These are phyloP conservation scores for Silene vulgaris DNA, from an alignment of 179 eudicot genomes.

Conservation along the genomic window DNA sequence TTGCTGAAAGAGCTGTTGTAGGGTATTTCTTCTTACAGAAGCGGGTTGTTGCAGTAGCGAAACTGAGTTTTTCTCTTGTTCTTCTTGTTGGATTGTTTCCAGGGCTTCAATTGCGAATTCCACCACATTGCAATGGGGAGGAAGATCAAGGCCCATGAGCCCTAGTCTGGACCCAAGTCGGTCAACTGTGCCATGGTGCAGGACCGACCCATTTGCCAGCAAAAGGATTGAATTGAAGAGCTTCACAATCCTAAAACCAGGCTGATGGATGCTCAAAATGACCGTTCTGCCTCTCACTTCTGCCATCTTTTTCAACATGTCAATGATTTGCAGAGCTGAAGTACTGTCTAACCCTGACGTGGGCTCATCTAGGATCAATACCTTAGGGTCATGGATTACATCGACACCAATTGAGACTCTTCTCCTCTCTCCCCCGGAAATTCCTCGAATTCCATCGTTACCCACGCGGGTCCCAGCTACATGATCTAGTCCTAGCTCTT, in stretches of 20 bases:
- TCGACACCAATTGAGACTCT: slow-evolving; percentile 93
- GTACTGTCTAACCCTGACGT: slow-evolving; percentile 93
- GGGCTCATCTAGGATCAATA: slow-evolving; percentile 87
- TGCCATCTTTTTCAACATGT: slow-evolving; percentile 83
- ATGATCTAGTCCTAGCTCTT: slow-evolving; percentile 69
- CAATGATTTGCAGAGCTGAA: slow-evolving; percentile 83
- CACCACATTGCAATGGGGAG: slow-evolving; percentile 60
- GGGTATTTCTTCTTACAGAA: slow-evolving; percentile 36
- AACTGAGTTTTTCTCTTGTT: slow-evolving; percentile 22
- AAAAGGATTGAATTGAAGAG: slow-evolving; percentile 61
- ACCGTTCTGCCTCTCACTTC: slow-evolving; percentile 65
- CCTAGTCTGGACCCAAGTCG: slow-evolving; percentile 44
- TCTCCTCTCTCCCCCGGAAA: slow-evolving; percentile 90
- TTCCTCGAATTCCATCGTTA: slow-evolving; percentile 58
- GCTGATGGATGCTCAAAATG: slow-evolving; percentile 87
- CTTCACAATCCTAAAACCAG: slow-evolving; percentile 86
- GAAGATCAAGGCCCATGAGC: slow-evolving; percentile 60
- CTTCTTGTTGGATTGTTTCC: slow-evolving; percentile 42
- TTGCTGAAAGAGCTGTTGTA: slow-evolving; percentile 89
- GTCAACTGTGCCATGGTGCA: slow-evolving; percentile 76
- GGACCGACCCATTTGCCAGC: slow-evolving; percentile 66
- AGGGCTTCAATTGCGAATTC: slow-evolving; percentile 93
- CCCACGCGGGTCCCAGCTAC: slow-evolving; percentile 70
- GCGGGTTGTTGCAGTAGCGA: slow-evolving; percentile 7
- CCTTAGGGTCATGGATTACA: slow-evolving; percentile 77